phyloP scores from a whole-genome alignment of 345 rosid genomes.

The Laguncularia racemosa region DNA sequence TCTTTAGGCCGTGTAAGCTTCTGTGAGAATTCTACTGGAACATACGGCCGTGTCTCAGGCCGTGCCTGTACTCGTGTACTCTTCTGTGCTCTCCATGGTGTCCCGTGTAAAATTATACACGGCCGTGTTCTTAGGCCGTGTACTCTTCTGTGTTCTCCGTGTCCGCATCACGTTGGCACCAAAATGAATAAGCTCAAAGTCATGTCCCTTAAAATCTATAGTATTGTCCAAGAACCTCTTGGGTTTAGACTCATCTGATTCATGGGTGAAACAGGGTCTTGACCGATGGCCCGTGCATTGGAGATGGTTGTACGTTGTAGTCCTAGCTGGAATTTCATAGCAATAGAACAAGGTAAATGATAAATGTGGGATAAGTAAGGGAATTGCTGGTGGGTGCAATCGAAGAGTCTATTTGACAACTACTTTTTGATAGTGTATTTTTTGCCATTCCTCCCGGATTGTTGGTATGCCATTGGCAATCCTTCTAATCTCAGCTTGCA shows the following conservation, averaged over 20 bases:
- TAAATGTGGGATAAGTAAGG: conserved; percentile 22
- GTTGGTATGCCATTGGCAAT: not conserved
- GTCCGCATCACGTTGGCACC: conserved; percentile 31
- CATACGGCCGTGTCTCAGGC: too few species aligned
- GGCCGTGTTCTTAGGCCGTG: too few species aligned
- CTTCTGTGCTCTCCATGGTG: too few species aligned
- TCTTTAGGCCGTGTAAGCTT: too few species aligned
- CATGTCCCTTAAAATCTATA: conserved; percentile 24
- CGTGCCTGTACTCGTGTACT: too few species aligned
- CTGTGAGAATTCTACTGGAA: too few species aligned
- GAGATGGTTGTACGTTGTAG: conserved; percentile 7
- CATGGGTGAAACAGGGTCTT: conserved; percentile 18
- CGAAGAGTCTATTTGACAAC: conserved; percentile 35
- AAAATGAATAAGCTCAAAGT: conserved; percentile 30
- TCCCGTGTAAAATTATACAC: too few species aligned
- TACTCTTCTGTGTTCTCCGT: too few species aligned
- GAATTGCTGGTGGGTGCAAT: conserved; percentile 30
- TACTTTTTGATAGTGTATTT: conserved; percentile 22
- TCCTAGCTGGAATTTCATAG: conserved; percentile 22
- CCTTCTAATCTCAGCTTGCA: conserved; percentile 14
- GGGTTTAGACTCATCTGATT: conserved; percentile 25
- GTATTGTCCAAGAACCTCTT: conserved; percentile 25
- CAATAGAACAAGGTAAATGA: too few species aligned
- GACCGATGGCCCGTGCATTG: conserved; percentile 32
- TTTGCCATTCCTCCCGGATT: conserved; percentile 8